Base-by-base conservation (phyloP, 1,284 basidiomycete species). In the Xerocomus amazonicus region DNA sequence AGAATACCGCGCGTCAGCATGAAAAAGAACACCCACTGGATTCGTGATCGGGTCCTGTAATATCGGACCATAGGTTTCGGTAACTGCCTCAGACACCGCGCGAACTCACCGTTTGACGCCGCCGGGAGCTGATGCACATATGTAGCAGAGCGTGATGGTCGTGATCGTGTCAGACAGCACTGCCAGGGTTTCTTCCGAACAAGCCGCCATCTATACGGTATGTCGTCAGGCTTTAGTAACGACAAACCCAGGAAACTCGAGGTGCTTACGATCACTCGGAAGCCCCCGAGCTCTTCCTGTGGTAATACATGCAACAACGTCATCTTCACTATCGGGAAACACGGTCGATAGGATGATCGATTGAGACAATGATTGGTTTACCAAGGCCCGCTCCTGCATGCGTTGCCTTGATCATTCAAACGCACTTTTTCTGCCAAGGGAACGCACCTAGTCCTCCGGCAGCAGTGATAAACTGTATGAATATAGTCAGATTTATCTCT, bases 1-100 rank as follows among this genome's bases (percentile, higher is more conserved):
- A 59, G 44, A 40, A 56, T n/a, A 19, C 46, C 53, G 13, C 46
- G 56, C 16, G 31, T 54, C 19, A 57, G 41, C 31, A 56, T 10
- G 27, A 57, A 50, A 37, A 43, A 43, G 14, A 54, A 49, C 14
- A 46, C 16, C 9, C 39, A 28, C 28, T 43, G 35, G 35, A 53
- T 43, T n/a, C 45, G n/a, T 33, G 45, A 43, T 29, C 31, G 45
- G 26, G 29, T 23, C 34, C 55, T 57, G 31, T 23, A 19, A 23
- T 23, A 37, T 9, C 19, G 19, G 9, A 4, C 16, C 5, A 31
- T 36, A 7, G n/a, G 17, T 29, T 16, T 10, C 9, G 8, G 8
- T 7, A 17, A 19, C 9, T 12, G 4, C 9, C 14, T 13, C 14
- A 29, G 27, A 14, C 10, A 28, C 33, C 23, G 12, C 28, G 17